phyloP scores from a whole-genome alignment of 176 grass and related monocot species.

The Musa schizocarpa region DNA sequence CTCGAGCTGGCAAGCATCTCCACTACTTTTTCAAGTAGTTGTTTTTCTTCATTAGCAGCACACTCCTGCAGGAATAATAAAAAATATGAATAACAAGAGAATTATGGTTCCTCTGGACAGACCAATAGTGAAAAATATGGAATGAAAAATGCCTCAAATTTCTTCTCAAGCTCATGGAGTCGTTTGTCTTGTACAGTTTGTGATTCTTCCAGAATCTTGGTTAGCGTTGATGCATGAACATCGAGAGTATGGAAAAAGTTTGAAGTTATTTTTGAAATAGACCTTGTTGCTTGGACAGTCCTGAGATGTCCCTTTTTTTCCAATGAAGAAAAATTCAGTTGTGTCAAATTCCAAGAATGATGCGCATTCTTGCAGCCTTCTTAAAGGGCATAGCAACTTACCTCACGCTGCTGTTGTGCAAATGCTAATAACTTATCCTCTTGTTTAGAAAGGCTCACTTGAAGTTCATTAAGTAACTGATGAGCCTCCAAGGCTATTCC shows the following conservation, averaged over 20 bases:
- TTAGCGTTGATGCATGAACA: conserved; percentile 67
- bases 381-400: conserved; percentile 27
- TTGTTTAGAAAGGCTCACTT: conserved; percentile 71
- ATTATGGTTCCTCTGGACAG: background rate
- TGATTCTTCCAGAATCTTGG: conserved; percentile 78
- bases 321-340: conserved; percentile 18
- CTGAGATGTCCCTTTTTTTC: conserved; percentile 68
- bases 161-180: conserved; percentile 95
- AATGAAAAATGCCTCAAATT: conserved; percentile 70
- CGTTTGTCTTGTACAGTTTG: conserved; percentile 77
- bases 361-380: conserved; percentile 15
- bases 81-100: background rate
- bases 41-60: conserved; percentile 88
- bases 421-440: conserved; percentile 66
- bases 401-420: conserved; percentile 80
- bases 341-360: conserved; percentile 11
- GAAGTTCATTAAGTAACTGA: conserved; percentile 71
- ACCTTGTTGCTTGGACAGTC: conserved; percentile 63
- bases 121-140: conserved; percentile 5
- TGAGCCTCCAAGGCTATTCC: conserved; percentile 82
- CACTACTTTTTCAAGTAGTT: conserved; percentile 87
- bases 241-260: conserved; percentile 86
- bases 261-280: conserved; percentile 75
- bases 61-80: conserved; percentile 53
- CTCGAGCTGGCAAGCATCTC: conserved; percentile 97